phyloP scores from a whole-genome alignment of 345 rosid species.

The Eucalyptus dawsonii region DNA sequence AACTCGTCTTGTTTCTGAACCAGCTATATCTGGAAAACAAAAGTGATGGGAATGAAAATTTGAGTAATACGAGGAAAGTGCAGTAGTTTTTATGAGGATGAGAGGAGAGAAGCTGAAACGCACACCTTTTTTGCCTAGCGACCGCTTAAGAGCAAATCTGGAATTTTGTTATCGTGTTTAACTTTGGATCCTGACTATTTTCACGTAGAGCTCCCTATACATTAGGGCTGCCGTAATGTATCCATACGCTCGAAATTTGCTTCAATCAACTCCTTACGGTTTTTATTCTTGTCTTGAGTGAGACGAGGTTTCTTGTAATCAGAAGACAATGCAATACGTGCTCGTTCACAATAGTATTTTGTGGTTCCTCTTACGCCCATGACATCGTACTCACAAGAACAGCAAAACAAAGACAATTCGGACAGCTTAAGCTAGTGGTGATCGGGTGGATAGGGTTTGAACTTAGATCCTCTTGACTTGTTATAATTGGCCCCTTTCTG shows the following conservation, averaged over 20 bases:
- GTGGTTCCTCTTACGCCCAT: neutral
- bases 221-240: neutral
- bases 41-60: neutral
- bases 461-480: rapidly evolving
- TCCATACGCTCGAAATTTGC: neutral
- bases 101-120: neutral
- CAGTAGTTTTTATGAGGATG: neutral
- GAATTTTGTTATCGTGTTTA: neutral
- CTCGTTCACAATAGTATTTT: neutral
- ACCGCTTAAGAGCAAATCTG: neutral
- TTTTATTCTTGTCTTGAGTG: neutral
- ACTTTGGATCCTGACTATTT: neutral
- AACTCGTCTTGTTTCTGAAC: neutral
- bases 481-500: rapidly evolving
- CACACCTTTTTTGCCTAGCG: neutral
- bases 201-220: neutral
- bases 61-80: neutral
- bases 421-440: neutral
- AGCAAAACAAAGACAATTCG: neutral
- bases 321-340: neutral
- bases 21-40: neutral
- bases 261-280: neutral
- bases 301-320: neutral
- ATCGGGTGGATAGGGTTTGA: no score
- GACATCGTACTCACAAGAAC: neutral